Evolutionary conservation across 1,284 basidiomycete species (phyloP).

Genomic region (Trametes sp.): DNA sequence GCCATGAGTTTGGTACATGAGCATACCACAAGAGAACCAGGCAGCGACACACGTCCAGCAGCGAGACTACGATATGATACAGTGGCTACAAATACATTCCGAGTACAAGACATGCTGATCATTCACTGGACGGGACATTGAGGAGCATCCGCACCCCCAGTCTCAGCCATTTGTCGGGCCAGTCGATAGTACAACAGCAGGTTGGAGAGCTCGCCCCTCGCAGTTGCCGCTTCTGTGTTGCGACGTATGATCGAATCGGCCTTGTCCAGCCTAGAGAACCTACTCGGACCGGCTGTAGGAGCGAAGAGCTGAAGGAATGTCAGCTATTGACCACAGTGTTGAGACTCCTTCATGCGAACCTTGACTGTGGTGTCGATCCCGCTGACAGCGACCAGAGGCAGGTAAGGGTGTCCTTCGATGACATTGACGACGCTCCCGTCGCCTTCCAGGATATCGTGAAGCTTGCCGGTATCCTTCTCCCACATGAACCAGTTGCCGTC

Average conservation of each 20-base stretch:
- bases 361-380: slow-evolving; percentile 93
- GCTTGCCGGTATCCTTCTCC: slow-evolving; percentile 70
- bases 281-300: slow-evolving; percentile 55
- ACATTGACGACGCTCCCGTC: slow-evolving; percentile 87
- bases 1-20: too few relatives aligned
- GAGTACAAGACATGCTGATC: background rate
- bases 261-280: slow-evolving; percentile 60
- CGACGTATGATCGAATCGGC: slow-evolving; percentile 61
- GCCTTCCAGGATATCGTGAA: slow-evolving; percentile 86
- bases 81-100: background rate
- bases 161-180: slow-evolving; percentile 35
- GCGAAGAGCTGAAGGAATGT: slow-evolving; percentile 67
- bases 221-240: slow-evolving; percentile 50
- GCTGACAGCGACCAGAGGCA: slow-evolving; percentile 84
- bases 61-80: background rate
- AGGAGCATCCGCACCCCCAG: slow-evolving; percentile 11
- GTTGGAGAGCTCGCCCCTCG: slow-evolving; percentile 42
- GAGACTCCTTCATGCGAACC: slow-evolving; percentile 50
- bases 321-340: background rate
- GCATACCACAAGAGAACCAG: too few relatives aligned
- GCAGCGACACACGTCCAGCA: background rate
- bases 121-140: slow-evolving; percentile 37
- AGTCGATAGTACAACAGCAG: slow-evolving; percentile 47
- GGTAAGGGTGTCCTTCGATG: slow-evolving; percentile 84
- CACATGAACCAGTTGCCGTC: slow-evolving; percentile 90